Evolutionary conservation across 2,329 filamentous ascomycete species (phyloP), one percentile per base, ranked within the genome.

Genomic region (Fusarium sp.): DNA sequence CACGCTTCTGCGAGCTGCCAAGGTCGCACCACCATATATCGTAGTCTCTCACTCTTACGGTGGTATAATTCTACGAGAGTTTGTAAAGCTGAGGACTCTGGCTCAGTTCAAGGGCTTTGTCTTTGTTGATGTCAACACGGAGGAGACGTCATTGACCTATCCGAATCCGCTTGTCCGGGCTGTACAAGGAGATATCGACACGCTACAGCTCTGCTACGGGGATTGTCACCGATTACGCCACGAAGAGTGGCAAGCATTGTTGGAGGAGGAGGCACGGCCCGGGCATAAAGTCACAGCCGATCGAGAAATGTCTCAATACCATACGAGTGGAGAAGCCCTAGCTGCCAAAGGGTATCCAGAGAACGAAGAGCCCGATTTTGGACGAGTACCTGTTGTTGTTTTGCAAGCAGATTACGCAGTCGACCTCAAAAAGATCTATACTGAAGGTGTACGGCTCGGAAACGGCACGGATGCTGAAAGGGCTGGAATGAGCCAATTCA

Each of bases 51-150:
- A 73, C 8, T 57, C 57, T 1, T 56, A 56, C 5, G 63, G 70
- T 3, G 24, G 42, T 4, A 38, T 51, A 1, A 59, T 73, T 20
- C 33, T 62, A 3, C 51, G 44, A 10, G 63, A 73, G 10, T 73
- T 73, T 27, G 20, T 56, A 5, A 33, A 11, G 0, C 11, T 73
- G 42, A 64, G 70, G n/a, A 67, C 51, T 3, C 9, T 65, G 16
- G 57, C 35, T 9, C 59, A 70, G 9, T 72, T 72, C 29, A 73
- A 72, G 36, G 71, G 71, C 3, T 70, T 73, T 44, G 71, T 73
- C 11, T 65, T 70, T 49, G 59, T 73, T 5, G 63, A 73, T 31
- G 51, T 66, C 27, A 22, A 62, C 35, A 59, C 51, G 2, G 60
- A 38, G 14, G 53, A 67, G 33, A 53, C 58, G 10, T 6, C 51